Percentiles rank a stretch among this genome's conserved stretches.
Evolutionary conservation across 2,329 filamentous ascomycete species (phyloP).

Genomic region (Cordyceps javanica): DNA sequence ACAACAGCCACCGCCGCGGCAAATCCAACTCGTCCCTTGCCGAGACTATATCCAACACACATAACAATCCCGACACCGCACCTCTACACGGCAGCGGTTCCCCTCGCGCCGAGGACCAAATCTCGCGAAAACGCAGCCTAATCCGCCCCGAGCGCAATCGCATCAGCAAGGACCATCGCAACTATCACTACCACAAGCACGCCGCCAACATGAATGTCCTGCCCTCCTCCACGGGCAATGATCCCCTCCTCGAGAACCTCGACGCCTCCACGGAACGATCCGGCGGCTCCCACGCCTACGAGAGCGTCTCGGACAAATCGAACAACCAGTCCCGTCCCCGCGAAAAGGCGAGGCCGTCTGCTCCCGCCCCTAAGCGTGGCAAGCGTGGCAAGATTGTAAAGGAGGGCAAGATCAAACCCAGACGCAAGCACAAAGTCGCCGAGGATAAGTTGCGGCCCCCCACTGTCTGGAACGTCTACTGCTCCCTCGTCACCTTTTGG

Average conservation of each 20-base stretch:
- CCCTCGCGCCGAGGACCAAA: constrained; percentile 25
- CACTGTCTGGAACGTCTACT: constrained; percentile 93
- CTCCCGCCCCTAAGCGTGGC: constrained; percentile 34
- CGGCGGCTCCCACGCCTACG: constrained; percentile 38
- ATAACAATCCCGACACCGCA: constrained; percentile 45
- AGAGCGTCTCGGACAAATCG: constrained; percentile 40
- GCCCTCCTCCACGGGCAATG: constrained; percentile 88
- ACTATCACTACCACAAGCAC: constrained; percentile 94
- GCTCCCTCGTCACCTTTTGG: constrained; percentile 91
- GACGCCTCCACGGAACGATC: constrained; percentile 56
- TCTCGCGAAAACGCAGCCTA: constrained; percentile 74
- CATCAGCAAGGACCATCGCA: constrained; percentile 81
- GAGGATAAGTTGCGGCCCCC: constrained; percentile 68
- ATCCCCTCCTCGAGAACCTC: constrained; percentile 75
- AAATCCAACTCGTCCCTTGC: constrained; percentile 52
- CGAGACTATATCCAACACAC: constrained; percentile 50
- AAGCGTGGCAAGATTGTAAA: constrained; percentile 61
- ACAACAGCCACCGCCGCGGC: constrained; percentile 46
- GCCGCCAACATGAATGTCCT: constrained; percentile 86
- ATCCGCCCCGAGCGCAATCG: constrained; percentile 83
- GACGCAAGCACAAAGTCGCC: constrained; percentile 46
- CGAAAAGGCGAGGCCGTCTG: constrained; percentile 24
- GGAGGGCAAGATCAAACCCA: constrained; percentile 36
- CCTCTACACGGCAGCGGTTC: constrained; percentile 3
- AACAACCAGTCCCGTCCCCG: constrained; percentile 22